Percentiles rank a stretch among this genome's conserved stretches.
These are phyloP conservation scores for Beauveria rudraprayagi DNA, from an alignment of 2,329 filamentous ascomycete genomes.

Conservation along the genomic window DNA sequence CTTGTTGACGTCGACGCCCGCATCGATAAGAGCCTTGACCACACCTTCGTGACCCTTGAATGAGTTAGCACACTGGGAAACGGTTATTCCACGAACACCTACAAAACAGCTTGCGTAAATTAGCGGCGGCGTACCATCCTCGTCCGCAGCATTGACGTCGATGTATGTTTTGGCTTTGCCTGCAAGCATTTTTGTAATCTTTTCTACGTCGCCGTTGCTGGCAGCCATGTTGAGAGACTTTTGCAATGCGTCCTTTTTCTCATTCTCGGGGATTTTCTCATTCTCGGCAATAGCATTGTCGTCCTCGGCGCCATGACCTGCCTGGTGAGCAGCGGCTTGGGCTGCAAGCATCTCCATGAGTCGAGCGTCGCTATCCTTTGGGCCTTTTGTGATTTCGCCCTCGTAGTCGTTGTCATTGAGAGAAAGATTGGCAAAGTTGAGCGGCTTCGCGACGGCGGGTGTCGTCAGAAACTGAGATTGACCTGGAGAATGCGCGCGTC, in stretches of 20 bases:
- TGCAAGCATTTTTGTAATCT: slow-evolving; percentile 66
- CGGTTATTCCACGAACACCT: slow-evolving; percentile 26
- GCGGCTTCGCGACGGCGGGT: slow-evolving; percentile 73
- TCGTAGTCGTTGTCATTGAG: slow-evolving; percentile 74
- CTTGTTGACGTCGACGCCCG: slow-evolving; percentile 81
- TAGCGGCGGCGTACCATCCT: slow-evolving; percentile 90
- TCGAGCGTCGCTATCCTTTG: slow-evolving; percentile 71
- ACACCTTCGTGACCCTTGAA: slow-evolving; percentile 77
- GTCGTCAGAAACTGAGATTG: slow-evolving; percentile 92
- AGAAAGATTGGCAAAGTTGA: slow-evolving; percentile 73
- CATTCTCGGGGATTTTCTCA: slow-evolving; percentile 60
- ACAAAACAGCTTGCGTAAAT: slow-evolving; percentile 99
- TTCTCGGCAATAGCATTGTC: slow-evolving; percentile 73
- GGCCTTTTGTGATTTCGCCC: slow-evolving; percentile 45
- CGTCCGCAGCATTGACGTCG: slow-evolving; percentile 80
- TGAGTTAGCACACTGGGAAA: slow-evolving; percentile 12
- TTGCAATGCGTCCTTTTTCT: slow-evolving; percentile 77
- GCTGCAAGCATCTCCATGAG: slow-evolving; percentile 94
- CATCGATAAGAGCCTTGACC: slow-evolving; percentile 73
- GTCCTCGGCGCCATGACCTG: slow-evolving; percentile 63
- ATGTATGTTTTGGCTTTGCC: slow-evolving; percentile 69
- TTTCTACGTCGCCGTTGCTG: slow-evolving; percentile 85
- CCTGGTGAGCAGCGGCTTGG: slow-evolving; percentile 71
- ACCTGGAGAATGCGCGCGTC: slow-evolving; percentile 43
- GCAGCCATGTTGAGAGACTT: slow-evolving; percentile 89